Base-by-base conservation (phyloP, 805 yeast genomes). In the Candida vartiovaarae region DNA sequence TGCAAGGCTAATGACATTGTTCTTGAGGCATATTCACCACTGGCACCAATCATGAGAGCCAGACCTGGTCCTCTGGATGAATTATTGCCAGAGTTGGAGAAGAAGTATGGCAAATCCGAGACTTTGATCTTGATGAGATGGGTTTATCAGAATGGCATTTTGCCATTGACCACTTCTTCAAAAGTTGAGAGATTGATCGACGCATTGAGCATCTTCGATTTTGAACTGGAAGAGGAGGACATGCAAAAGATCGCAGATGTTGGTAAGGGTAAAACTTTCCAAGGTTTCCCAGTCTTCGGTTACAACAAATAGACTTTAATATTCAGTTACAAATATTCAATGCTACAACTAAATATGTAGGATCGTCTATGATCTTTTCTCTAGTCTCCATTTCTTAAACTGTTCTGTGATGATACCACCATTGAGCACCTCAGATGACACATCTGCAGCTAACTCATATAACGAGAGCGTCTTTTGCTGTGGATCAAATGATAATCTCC, bases 131-230 rank as follows among this genome's bases (percentile, higher is more conserved):
- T 82, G 43, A 66, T 84, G 46, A 68, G 84, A 59, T 83, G 85
- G 81, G 76, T 76, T 20, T 69, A 73, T 47, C 82, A 82, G 56
- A 59, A 64, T 15, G 84, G 82, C 5, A 65, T 78, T 15, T 57
- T 82, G 38, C 87, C 89, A 6, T 61, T 84, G 40, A 84, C 91
- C 4, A 83, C 88, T 10, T 74, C 85, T 7, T 71, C 78, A 4
- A 71, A 73, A 44, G 55, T 57, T 30, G 72, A 70, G 35, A 70
- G 91, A 51, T 65, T 81, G 46, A 52, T 55, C 40, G 78, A 80
- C 56, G 71, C 79, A 23, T 59, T 80, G 46, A 75, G 73, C 7
- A 66, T 78, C 24, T 74, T 76, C 47, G 72, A 70, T 33, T 80
- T 83, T 50, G 65, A 70, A 46, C 63, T 83, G 39, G 64, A 68